Evolutionary conservation across 176 grass and related monocot species (phyloP).

Genomic region (Juncus inflexus): DNA sequence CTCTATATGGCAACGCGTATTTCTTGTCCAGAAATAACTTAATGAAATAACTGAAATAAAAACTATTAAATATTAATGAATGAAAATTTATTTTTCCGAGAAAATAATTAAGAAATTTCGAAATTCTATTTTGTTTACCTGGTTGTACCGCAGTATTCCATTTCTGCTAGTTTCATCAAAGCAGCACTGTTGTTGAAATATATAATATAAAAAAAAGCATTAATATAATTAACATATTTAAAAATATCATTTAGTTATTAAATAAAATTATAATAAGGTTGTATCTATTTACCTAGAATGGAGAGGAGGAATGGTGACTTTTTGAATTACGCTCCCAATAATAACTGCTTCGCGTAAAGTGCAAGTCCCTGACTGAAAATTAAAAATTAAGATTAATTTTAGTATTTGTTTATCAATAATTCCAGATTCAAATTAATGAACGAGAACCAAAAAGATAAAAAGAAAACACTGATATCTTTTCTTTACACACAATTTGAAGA

Average conservation of each 20-base stretch:
- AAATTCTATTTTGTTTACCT: slow-evolving; percentile 38
- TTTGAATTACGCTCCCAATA: slow-evolving; percentile 87
- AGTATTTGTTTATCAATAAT: background rate
- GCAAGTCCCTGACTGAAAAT: slow-evolving; percentile 62
- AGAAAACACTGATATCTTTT: too few species aligned
- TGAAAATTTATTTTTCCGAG: background rate
- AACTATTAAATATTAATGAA: slow-evolving; percentile 2
- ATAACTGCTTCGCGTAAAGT: slow-evolving; percentile 91
- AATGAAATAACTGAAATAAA: slow-evolving; percentile 84
- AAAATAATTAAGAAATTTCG: background rate
- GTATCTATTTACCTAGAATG: slow-evolving; percentile 63
- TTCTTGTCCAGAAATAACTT: slow-evolving; percentile 97
- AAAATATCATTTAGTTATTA: too few species aligned
- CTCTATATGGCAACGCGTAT: slow-evolving; percentile 83
- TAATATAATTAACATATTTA: background rate
- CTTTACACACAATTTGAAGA: too few species aligned
- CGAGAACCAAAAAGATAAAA: too few species aligned
- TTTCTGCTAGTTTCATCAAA: slow-evolving; percentile 80
- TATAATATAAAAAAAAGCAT: slow-evolving; percentile 20
- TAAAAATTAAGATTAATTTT: background rate
- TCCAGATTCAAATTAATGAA: background rate
- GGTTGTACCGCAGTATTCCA: slow-evolving; percentile 94
- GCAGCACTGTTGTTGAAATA: slow-evolving; percentile 54
- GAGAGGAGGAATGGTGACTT: slow-evolving; percentile 79
- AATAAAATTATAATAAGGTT: background rate